Evolutionary conservation across 192 early-diverging fungal species (phyloP).

Genomic region (Entomortierella chlamydospora): DNA sequence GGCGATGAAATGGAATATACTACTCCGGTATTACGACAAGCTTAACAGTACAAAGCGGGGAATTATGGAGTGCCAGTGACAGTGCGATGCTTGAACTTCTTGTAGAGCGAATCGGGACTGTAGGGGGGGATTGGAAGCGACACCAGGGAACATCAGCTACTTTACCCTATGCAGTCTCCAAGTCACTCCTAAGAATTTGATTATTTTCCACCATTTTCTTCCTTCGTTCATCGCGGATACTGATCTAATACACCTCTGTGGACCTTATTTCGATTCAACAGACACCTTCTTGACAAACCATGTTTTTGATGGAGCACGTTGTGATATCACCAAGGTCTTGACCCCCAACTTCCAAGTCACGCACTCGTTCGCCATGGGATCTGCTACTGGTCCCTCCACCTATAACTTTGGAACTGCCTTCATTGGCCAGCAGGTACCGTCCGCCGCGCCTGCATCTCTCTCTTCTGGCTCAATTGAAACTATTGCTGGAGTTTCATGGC

Average conservation of each 20-base stretch:
- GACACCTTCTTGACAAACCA: slow-evolving; percentile 86
- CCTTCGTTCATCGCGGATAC: not conserved
- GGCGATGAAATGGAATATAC: too few species aligned
- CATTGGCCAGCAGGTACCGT: slow-evolving; percentile 75
- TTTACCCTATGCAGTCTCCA: too few species aligned
- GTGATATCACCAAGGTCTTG: slow-evolving; percentile 92
- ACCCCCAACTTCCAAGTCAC: slow-evolving; percentile 95
- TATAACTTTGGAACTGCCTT: slow-evolving; percentile 95
- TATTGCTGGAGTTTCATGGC: too few species aligned
- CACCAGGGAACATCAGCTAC: too few species aligned
- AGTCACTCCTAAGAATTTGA: too few species aligned
- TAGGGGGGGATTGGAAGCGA: too few species aligned
- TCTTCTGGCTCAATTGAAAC: too few species aligned
- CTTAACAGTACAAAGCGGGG: too few species aligned
- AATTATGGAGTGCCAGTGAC: too few species aligned
- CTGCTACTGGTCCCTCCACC: slow-evolving; percentile 79
- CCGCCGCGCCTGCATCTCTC: not conserved
- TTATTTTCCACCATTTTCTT: not conserved
- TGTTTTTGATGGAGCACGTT: slow-evolving; percentile 94
- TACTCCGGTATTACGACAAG: too few species aligned
- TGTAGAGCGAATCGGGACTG: too few species aligned
- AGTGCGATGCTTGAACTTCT: too few species aligned
- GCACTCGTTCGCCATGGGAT: slow-evolving; percentile 91
- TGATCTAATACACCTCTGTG: not conserved
- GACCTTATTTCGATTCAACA: slow-evolving; percentile 38